These are phyloP conservation scores for Backusella parvicylindrica DNA, from an alignment of 192 early-diverging fungal species.

Conservation along the genomic window DNA sequence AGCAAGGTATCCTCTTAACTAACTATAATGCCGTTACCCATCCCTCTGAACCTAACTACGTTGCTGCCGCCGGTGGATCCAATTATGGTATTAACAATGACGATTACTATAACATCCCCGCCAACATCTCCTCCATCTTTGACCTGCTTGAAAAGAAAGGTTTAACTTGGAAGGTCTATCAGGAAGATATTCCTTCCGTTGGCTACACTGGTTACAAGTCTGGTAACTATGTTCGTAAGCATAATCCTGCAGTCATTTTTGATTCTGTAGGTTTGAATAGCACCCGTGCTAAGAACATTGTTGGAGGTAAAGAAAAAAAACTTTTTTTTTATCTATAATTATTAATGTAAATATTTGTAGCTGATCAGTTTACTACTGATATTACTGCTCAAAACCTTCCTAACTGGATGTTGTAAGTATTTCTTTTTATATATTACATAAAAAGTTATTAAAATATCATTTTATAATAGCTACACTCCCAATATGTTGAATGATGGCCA, in stretches of 20 bases:
- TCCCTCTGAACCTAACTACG: constrained; percentile 75
- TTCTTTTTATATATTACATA: not conserved
- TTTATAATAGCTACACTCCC: constrained; percentile 32
- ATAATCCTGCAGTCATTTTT: constrained; percentile 27
- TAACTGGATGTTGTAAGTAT: constrained; percentile 30
- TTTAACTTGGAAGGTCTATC: constrained; percentile 30
- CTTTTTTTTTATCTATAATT: not conserved
- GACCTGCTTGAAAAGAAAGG: constrained; percentile 26
- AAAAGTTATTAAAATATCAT: not conserved
- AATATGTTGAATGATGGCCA: constrained; percentile 57
- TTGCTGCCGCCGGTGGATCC: constrained; percentile 54
- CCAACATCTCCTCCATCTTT: constrained; percentile 34
- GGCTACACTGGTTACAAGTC: constrained; percentile 22
- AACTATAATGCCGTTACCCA: constrained; percentile 35
- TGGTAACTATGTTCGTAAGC: constrained; percentile 28
- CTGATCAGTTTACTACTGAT: not conserved
- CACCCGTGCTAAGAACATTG: constrained; percentile 16
- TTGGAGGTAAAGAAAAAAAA: not conserved
- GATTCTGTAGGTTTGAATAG: constrained; percentile 18
- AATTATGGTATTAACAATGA: constrained; percentile 45
- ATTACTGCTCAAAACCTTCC: constrained; percentile 10
- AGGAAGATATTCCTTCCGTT: constrained; percentile 22
- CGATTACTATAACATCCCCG: constrained; percentile 36
- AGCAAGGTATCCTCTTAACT: not conserved
- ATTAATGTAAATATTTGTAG: not conserved